Evolutionary conservation across 768 basidiomycete species (phyloP).

Genomic region (Lactarius indigo): DNA sequence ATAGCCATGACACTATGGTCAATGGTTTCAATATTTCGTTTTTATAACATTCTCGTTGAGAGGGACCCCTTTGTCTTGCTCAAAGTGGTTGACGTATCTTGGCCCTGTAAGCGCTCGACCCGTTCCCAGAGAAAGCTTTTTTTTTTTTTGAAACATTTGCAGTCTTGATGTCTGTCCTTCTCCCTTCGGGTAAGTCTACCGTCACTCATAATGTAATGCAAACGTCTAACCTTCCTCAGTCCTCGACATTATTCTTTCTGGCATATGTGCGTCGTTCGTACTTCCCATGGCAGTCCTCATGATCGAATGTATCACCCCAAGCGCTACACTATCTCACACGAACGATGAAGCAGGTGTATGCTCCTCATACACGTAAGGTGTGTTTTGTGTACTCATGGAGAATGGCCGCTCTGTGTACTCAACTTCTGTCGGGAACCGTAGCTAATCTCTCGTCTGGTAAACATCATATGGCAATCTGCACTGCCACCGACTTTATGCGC

Average conservation of each 20-base stretch:
- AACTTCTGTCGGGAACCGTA: background rate
- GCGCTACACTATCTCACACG: background rate
- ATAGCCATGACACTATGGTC: background rate
- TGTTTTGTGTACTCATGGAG: background rate
- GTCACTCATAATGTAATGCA: background rate
- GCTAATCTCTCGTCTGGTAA: constrained; percentile 6
- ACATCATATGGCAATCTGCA: constrained; percentile 14
- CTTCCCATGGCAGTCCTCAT: too few species aligned
- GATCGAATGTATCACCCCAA: background rate
- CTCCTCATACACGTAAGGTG: constrained; percentile 1
- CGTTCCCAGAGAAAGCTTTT: background rate
- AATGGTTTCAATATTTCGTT: background rate
- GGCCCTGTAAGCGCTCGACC: constrained; percentile 10
- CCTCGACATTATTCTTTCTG: background rate
- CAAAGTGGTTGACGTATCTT: background rate
- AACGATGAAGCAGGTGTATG: background rate
- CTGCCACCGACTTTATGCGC: constrained; percentile 15
- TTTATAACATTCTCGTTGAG: background rate
- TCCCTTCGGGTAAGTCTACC: background rate
- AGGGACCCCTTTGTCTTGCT: background rate
- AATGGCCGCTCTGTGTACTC: background rate
- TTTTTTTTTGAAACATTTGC: background rate
- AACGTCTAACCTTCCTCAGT: background rate
- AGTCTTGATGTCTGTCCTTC: background rate
- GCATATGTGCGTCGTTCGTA: background rate